A percentile compares a stretch with the other conserved stretches of the same genome.
Conservation (phyloP, 2,329 filamentous ascomycete genomes). For the Tolypocladium ovalisporum region DNA sequence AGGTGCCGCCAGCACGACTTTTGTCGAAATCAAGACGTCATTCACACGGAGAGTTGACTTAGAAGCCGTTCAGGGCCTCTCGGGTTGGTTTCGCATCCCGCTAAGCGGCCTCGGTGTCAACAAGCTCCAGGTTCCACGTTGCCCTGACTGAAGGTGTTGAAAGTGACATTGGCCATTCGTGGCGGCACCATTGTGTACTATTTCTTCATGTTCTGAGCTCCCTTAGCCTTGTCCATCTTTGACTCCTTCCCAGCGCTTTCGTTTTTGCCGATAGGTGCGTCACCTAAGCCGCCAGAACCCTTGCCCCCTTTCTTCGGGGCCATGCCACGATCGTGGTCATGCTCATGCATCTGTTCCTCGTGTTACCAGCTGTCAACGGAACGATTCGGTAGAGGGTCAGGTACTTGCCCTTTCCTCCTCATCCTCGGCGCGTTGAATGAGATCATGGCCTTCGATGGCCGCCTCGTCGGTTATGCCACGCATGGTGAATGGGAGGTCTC, state of each 20-base stretch:
- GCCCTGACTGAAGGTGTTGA: not conserved
- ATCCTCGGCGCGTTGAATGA: slow-evolving; percentile 22
- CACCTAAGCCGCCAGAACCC: not conserved
- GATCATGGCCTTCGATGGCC: slow-evolving; percentile 20
- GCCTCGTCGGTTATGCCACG: slow-evolving; percentile 17
- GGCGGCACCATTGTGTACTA: not conserved
- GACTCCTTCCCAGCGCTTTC: slow-evolving; percentile 3
- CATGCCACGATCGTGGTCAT: not conserved
- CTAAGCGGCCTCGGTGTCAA: not conserved
- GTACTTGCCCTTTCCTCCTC: slow-evolving; percentile 2
- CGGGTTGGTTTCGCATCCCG: no score
- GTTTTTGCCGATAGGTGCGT: not conserved
- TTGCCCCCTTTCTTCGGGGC: not conserved
- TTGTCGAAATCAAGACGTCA: no score
- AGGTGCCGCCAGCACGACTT: no score
- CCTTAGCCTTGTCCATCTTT: slow-evolving; percentile 16
- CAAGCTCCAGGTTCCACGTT: not conserved
- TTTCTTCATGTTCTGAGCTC: slow-evolving; percentile 12
- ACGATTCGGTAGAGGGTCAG: not conserved
- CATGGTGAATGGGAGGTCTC: not conserved
- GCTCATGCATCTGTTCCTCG: not conserved
- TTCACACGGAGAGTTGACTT: no score
- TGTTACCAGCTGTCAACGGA: not conserved
- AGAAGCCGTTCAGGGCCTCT: no score
- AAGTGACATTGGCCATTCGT: not conserved